Evolutionary conservation across 345 rosid species (phyloP), one percentile per base, ranked within the genome.

Genomic region (Laguncularia racemosa): DNA sequence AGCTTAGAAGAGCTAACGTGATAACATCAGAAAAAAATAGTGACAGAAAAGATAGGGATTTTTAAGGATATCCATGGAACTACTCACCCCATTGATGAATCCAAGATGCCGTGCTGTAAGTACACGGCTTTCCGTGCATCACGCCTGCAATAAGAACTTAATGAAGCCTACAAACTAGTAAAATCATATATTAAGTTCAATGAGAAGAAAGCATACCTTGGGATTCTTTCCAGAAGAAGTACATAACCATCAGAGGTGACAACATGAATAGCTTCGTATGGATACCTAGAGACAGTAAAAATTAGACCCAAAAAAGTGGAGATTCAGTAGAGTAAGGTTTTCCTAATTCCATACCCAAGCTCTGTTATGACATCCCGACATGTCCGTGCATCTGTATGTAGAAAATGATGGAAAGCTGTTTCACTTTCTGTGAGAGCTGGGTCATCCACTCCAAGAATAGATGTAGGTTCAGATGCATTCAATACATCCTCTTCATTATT

Each of bases 41-140:
- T 10, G 7, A 33, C 11, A 9, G 40, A 33, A 33, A 33, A 6
- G 40, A 10, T 4, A 33, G 40, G 7, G 7, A 6, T 4, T 33
- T 33, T 33, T 6, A 33, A 33, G 40, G 3, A 33, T 9, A 33
- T 33, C 40, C 1, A 33, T 33, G 11, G 40, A 7, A 33, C 40
- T 33, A 69, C 89, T 79, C 56, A 89, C 99, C 97, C 97, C 97
- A 93, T 83, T 16, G 99, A 89, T 44, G 99, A 80, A 81, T 93
- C 99, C 71, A 89, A 69, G 52, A 93, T 56, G 44, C 99, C 99
- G 70, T 93, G 99, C 73, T 86, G 99, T 56, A 93, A 75, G 71
- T 76, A 93, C 58, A 93, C 92, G 61, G 84, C 96, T 67, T 87
- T 93, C 68, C 82, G 77, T 12, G 99, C 84, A 73, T 87, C 96